phyloP scores from a whole-genome alignment of 2,329 filamentous ascomycete genomes.

The Colletotrichum spinosum region DNA sequence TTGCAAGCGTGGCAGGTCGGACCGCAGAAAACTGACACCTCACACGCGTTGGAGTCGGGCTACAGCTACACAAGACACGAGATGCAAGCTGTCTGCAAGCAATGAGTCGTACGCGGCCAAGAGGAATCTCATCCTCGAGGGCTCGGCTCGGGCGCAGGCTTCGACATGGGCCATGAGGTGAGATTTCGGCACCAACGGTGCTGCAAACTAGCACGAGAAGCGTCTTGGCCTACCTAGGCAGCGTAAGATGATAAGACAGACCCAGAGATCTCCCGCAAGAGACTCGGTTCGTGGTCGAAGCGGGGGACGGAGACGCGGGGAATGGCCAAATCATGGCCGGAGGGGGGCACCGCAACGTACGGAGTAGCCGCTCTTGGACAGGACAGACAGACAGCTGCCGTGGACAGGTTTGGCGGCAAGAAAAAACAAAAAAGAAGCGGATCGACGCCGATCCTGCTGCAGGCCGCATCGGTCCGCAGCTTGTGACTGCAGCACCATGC shows the following conservation, averaged over 20 bases:
- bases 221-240: no score
- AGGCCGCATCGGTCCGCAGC: constrained; percentile 39
- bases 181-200: no score
- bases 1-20: constrained; percentile 29
- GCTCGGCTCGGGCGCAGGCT: no score
- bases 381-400: constrained; percentile 21
- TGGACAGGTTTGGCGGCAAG: constrained; percentile 26
- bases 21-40: constrained; percentile 25
- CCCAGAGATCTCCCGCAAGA: no score
- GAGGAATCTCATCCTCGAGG: not conserved
- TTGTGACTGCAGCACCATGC: constrained; percentile 37
- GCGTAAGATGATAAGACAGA: no score
- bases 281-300: no score
- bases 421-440: constrained; percentile 25
- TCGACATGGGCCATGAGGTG: no score
- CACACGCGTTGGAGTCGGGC: not conserved
- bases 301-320: no score
- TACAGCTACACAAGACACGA: no score
- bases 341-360: no score
- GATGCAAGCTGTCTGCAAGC: constrained; percentile 2
- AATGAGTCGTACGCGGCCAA: constrained; percentile 1
- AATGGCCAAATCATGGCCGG: no score
- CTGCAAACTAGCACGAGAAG: no score
- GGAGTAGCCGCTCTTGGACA: constrained; percentile 19
- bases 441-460: constrained; percentile 39